Evolutionary conservation across 139 green algal genomes (phyloP).

Genomic region (Chlamydomonas sp.): DNA sequence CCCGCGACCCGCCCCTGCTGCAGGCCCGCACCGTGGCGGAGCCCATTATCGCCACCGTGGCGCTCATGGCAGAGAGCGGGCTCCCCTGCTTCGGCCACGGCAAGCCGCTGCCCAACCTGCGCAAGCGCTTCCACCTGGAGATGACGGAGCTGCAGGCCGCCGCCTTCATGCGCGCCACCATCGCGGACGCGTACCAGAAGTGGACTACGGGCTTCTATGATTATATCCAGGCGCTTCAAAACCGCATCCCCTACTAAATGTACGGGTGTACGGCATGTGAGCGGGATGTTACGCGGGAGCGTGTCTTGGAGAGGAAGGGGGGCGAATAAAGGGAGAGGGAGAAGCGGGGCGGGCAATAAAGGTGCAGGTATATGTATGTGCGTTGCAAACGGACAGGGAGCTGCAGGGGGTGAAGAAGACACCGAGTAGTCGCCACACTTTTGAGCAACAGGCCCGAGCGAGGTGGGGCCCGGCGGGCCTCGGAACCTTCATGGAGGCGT

Average conservation of each 20-base stretch:
- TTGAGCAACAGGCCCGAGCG: too few species aligned
- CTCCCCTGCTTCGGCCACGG: constrained; percentile 92
- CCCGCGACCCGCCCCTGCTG: constrained; percentile 47
- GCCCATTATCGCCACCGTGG: constrained; percentile 86
- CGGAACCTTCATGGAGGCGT: too few species aligned
- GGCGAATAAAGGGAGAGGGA: too few species aligned
- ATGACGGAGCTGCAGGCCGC: constrained; percentile 63
- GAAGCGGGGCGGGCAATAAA: too few species aligned
- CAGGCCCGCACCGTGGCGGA: constrained; percentile 92
- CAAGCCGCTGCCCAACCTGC: constrained; percentile 79
- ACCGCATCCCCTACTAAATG: constrained; percentile 48
- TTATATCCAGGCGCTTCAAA: constrained; percentile 72
- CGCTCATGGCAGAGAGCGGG: constrained; percentile 90
- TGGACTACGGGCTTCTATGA: constrained; percentile 96
- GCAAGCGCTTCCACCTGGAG: constrained; percentile 83
- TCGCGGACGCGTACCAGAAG: constrained; percentile 91
- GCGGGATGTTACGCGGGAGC: too few species aligned
- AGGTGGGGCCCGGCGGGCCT: too few species aligned
- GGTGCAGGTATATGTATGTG: too few species aligned
- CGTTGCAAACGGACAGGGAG: too few species aligned
- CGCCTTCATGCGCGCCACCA: constrained; percentile 72
- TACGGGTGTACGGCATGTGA: neutral
- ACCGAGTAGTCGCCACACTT: too few species aligned
- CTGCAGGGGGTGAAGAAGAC: too few species aligned
- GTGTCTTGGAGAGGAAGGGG: too few species aligned